Base-by-base conservation (phyloP, 805 yeast species). In the Vanderwaltozyma tropicalis region DNA sequence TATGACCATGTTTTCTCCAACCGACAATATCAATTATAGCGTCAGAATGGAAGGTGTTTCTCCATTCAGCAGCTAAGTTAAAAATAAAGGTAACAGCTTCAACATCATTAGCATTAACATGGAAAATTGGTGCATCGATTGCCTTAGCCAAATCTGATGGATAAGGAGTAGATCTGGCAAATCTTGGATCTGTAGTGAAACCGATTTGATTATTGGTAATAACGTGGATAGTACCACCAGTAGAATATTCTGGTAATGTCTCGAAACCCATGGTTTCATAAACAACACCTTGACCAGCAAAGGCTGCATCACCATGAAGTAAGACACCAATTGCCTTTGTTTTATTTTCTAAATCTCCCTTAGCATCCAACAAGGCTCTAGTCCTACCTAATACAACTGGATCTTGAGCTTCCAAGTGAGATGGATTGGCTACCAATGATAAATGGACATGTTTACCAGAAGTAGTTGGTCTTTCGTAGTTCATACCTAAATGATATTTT, bases 231-330 rank as follows among this genome's bases (percentile, higher is more conserved):
- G 97, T 87, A 72, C 99, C 99, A 70, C 99, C 99, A 34, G 97
- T 88, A 36, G 95, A 76, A 70, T 84, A 92, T 50, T 92, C 95
- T 50, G 96, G 96, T 59, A 92, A 74, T 53, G 78, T 76, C 53
- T 84, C 75, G 68, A 92, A 82, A 41, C 97, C 97, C 83, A 89
- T 79, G 38, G 98, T 89, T 71, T 92, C 99, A 67, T 92, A 92
- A 41, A 92, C 96, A 40, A 92, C 94, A 78, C 99, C 99, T 69
- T 92, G 98, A 47, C 83, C 98, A 32, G 96, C 88, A 61, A 92
- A 88, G 28, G 98, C 98, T 41, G 99, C 95, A 65, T 92, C 99
- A 74, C 99, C 99, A 63, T 92, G 99, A 64, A 92, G 72, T 63
- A 92, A 71, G 43, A 92, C 83, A 47, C 92, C 81, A 73, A 92